Conservation (phyloP, 176 grass and related monocot genomes). For the Guadua angustifolia region DNA sequence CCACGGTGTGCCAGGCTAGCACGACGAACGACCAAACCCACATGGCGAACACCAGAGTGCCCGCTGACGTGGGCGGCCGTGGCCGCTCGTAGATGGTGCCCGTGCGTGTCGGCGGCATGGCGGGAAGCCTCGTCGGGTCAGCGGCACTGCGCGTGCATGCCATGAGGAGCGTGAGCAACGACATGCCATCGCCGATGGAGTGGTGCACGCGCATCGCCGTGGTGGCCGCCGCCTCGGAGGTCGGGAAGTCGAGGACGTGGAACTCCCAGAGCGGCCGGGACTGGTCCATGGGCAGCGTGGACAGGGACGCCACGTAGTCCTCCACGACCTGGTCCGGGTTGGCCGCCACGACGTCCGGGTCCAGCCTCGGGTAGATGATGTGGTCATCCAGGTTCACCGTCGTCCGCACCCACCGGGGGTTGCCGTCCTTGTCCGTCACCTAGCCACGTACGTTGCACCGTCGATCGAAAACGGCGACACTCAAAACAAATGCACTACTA, state of each 20-base stretch:
- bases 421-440: not conserved
- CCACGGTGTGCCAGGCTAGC: constrained; percentile 73
- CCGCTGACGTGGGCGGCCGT: constrained; percentile 35
- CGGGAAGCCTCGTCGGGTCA: constrained; percentile 62
- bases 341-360: constrained; percentile 4
- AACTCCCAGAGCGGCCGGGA: constrained; percentile 76
- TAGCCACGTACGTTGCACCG: not conserved
- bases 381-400: constrained; percentile 61
- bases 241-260: constrained; percentile 59
- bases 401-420: constrained; percentile 49
- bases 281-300: constrained; percentile 48
- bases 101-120: constrained; percentile 47
- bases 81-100: too few species aligned
- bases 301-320: constrained; percentile 75
- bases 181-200: constrained; percentile 92
- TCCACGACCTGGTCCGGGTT: constrained; percentile 59
- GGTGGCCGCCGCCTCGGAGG: constrained; percentile 65
- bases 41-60: constrained; percentile 23
- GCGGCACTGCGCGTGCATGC: constrained; percentile 69
- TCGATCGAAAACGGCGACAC: not conserved
- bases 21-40: constrained; percentile 51
- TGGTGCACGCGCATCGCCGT: constrained; percentile 72
- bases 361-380: constrained; percentile 58
- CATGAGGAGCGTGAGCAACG: constrained; percentile 87
- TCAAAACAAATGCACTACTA: not conserved